Evolutionary conservation across 2,329 filamentous ascomycete species (phyloP).

Genomic region (Penicillium sp.): DNA sequence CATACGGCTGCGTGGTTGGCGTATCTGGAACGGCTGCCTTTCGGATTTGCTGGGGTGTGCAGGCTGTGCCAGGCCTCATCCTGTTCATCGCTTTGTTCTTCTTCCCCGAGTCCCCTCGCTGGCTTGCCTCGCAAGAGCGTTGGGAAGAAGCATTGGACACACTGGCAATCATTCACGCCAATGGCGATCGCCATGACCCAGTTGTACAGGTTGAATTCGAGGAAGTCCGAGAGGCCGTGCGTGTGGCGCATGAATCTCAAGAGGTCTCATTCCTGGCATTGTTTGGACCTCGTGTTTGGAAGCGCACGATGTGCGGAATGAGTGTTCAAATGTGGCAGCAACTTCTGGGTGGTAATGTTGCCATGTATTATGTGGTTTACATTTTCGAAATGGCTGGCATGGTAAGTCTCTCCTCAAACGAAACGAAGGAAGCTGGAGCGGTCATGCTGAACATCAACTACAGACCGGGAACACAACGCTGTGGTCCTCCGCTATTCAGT

Average conservation of each 20-base stretch:
- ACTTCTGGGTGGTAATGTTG: constrained; percentile 57
- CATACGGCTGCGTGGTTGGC: constrained; percentile 38
- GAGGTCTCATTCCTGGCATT: constrained; percentile 41
- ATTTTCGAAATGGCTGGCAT: constrained; percentile 61
- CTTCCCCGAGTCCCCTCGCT: constrained; percentile 61
- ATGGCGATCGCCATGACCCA: constrained; percentile 54
- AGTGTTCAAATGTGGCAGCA: constrained; percentile 59
- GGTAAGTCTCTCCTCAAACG: constrained; percentile 16
- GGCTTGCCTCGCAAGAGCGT: constrained; percentile 59
- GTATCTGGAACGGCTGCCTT: constrained; percentile 47
- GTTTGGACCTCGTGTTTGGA: constrained; percentile 50
- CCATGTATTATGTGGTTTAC: constrained; percentile 61
- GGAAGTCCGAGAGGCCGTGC: constrained; percentile 36
- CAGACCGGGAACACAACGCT: constrained; percentile 43
- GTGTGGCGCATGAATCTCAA: constrained; percentile 32
- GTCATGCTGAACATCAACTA: constrained; percentile 2
- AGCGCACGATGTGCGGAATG: constrained; percentile 52
- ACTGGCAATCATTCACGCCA: constrained; percentile 57
- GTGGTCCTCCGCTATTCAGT: constrained; percentile 56
- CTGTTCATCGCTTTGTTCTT: constrained; percentile 56
- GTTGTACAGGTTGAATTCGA: constrained; percentile 55
- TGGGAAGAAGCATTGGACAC: constrained; percentile 53
- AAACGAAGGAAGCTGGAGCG: not conserved
- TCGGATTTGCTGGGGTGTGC: constrained; percentile 62
- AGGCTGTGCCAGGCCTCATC: constrained; percentile 58